Base-by-base conservation (phyloP, 257 asterid genomes). In the Solanum paucissectum region DNA sequence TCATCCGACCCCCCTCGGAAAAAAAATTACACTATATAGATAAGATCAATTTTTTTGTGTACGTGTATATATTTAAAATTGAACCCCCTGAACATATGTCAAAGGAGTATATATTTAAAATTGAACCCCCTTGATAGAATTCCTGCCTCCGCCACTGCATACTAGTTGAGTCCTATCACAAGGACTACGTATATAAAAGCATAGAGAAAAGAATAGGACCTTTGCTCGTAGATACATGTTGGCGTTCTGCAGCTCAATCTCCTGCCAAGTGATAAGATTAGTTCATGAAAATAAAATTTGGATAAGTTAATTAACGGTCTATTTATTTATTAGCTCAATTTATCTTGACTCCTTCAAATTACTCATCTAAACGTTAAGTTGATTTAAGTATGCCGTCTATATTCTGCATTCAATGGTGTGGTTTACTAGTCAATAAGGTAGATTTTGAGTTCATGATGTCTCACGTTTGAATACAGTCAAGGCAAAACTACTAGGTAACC, bases 191-290 rank as follows among this genome's bases (percentile, higher is more conserved):
- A 42, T 10, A n/a, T 62, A 64, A 64, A 64, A 11, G 33, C 33
- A n/a, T 10, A 9, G 12, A 29, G 40, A 36, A 58, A 60, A 85
- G 3, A 64, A 44, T 13, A 33, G 27, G 27, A 96, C 99, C 99
- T 93, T 95, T 90, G 98, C 94, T 84, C 97, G 91, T 14, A 96
- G 98, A 88, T 91, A 94, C 96, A 94, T 93, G 93, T 96, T 96
- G 81, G 98, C 97, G 84, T 96, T 93, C 88, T 96, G 98, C 94
- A 94, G 92, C 91, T 96, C 99, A 64, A 93, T 87, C 91, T 96
- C 99, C 99, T 96, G 95, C 49, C 32, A 21, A 25, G 9, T 18
- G 55, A 23, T 37, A 37, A 37, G 2, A 36, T 74, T 74, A 74
- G 83, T 74, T 12, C 5, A 37, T 20, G 9, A 73, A 73, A 32